phyloP scores from a whole-genome alignment of 2,329 filamentous ascomycete species.

The Paracamarosporium sp. region DNA sequence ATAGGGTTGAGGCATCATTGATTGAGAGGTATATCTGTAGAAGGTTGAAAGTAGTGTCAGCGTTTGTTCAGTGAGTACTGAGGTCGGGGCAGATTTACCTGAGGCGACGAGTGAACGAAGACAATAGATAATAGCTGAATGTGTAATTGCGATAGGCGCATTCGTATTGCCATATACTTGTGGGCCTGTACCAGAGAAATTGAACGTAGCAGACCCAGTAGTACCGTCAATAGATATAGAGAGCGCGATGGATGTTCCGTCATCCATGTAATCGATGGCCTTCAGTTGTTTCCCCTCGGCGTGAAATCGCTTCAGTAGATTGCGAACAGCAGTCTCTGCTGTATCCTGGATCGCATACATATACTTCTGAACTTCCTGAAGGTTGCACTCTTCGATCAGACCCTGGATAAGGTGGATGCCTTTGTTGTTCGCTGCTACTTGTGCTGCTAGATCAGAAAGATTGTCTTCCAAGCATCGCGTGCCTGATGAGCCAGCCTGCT shows the following conservation, averaged over 20 bases:
- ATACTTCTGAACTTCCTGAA: conserved; percentile 46
- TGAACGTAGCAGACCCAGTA: not conserved
- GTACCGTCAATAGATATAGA: not conserved
- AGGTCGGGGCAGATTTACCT: too few relatives aligned
- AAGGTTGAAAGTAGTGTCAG: too few relatives aligned
- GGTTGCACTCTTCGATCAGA: conserved; percentile 43
- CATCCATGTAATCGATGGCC: conserved; percentile 45
- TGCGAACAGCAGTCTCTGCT: conserved; percentile 43
- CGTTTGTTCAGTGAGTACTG: too few relatives aligned
- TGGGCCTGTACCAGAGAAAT: conserved; percentile 13
- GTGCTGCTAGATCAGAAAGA: conserved; percentile 40
- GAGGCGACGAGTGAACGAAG: too few relatives aligned
- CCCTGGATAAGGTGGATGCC: conserved; percentile 42
- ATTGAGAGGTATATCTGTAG: conserved; percentile 85
- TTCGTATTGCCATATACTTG: conserved; percentile 48
- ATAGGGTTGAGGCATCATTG: conserved; percentile 84
- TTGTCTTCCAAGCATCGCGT: conserved; percentile 42
- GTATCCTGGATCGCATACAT: conserved; percentile 50
- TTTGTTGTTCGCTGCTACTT: conserved; percentile 39
- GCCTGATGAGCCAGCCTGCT: conserved; percentile 47
- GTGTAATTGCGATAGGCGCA: conserved; percentile 52
- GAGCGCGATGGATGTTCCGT: conserved; percentile 42
- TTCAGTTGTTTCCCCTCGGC: not conserved
- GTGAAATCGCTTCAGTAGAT: conserved; percentile 31
- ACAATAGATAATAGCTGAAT: conserved; percentile 61